These are phyloP conservation scores for Phytophthora tentaculata DNA, from an alignment of 352 stramenopile species.

Conservation along the genomic window DNA sequence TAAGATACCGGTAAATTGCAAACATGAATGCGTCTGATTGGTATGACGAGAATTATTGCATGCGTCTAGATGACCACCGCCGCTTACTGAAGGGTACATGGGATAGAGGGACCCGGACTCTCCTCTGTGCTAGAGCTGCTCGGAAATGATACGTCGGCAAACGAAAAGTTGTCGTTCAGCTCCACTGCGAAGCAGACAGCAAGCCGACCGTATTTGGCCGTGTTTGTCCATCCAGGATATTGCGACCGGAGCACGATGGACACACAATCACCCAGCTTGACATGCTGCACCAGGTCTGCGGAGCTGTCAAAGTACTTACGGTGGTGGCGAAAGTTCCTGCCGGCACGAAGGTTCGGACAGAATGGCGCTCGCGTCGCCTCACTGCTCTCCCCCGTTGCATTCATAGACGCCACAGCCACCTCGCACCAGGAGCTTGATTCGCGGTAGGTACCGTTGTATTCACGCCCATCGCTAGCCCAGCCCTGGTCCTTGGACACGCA, in stretches of 20 bases:
- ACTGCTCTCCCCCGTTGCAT: slow-evolving; percentile 7
- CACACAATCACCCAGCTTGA: slow-evolving; percentile 53
- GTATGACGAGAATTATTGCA: neutral
- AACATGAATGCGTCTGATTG: no score
- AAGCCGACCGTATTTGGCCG: slow-evolving; percentile 57
- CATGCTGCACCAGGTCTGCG: slow-evolving; percentile 34
- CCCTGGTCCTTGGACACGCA: slow-evolving; percentile 76
- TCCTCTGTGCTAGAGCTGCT: slow-evolving; percentile 29
- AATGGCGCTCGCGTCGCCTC: slow-evolving; percentile 42
- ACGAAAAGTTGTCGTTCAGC: slow-evolving; percentile 58
- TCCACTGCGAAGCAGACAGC: slow-evolving; percentile 54
- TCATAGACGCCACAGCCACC: slow-evolving; percentile 47
- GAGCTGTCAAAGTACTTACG: slow-evolving; percentile 53
- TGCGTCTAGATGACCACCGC: neutral
- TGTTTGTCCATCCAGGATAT: slow-evolving; percentile 72
- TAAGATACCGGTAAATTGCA: no score
- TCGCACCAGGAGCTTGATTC: slow-evolving; percentile 72
- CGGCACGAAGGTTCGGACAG: slow-evolving; percentile 61
- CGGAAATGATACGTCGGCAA: slow-evolving; percentile 44
- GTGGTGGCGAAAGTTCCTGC: slow-evolving; percentile 58
- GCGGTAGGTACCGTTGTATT: slow-evolving; percentile 66
- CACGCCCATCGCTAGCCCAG: slow-evolving; percentile 55
- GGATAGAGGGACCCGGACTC: slow-evolving; percentile 13
- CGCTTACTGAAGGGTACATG: slow-evolving; percentile 40
- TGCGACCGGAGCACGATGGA: slow-evolving; percentile 65